Conservation (phyloP, 768 basidiomycete genomes). For the Lentinula edodes region DNA sequence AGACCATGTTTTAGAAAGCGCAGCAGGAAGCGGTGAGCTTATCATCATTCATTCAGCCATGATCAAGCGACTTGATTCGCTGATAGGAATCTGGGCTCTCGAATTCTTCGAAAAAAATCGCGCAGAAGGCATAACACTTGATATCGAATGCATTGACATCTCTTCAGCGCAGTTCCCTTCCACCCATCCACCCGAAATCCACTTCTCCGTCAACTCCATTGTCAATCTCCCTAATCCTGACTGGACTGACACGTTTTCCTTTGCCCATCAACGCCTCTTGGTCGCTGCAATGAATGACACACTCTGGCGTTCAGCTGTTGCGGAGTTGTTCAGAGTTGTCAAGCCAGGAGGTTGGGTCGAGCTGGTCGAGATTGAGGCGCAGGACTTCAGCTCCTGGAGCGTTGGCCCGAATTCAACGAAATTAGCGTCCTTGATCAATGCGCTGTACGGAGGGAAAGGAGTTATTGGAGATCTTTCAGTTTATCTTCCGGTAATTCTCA, state of each 20-base stretch:
- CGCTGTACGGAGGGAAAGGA: constrained; percentile 9
- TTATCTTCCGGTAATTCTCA: neutral
- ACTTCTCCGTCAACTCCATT: constrained; percentile 12
- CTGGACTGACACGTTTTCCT: constrained; percentile 14
- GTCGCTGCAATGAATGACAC: constrained; percentile 11
- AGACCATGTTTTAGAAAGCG: neutral
- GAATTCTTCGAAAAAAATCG: neutral
- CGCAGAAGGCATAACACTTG: neutral
- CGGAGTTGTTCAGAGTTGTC: constrained; percentile 7
- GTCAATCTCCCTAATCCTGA: constrained; percentile 8
- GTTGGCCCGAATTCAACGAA: constrained; percentile 3
- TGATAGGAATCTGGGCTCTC: neutral
- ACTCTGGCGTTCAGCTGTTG: constrained; percentile 13
- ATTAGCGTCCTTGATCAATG: constrained; percentile 3
- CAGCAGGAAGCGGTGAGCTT: neutral
- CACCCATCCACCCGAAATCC: constrained; percentile 8
- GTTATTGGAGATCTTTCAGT: constrained; percentile 6
- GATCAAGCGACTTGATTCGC: neutral
- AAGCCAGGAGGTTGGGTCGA: constrained; percentile 14
- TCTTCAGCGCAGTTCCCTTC: neutral
- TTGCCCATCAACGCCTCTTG: constrained; percentile 17
- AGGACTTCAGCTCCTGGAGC: neutral
- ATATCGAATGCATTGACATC: neutral
- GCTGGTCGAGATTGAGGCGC: constrained; percentile 11
- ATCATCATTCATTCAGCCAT: neutral